A percentile compares a stretch with the other conserved stretches of the same genome.
phyloP scores from a whole-genome alignment of 176 grass and related monocot species.

The Urochloa ruziziensis region DNA sequence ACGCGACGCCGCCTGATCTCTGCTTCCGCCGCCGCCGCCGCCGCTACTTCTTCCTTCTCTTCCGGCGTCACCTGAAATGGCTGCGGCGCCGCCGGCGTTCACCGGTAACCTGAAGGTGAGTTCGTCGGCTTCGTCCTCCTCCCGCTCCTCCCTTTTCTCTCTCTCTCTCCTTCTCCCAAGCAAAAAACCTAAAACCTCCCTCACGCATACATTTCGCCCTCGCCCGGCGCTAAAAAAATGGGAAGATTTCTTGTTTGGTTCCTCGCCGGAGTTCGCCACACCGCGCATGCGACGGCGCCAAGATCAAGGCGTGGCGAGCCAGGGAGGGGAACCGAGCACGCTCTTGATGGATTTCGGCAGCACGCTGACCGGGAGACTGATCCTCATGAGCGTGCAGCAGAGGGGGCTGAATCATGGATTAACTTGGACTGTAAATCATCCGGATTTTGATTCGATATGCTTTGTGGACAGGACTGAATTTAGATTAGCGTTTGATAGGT shows the following conservation, averaged over 20 bases:
- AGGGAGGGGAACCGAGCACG: too few species aligned
- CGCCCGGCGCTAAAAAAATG: background rate
- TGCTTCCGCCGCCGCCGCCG: background rate
- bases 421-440: background rate
- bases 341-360: too few species aligned
- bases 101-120: constrained; percentile 62
- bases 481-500: background rate
- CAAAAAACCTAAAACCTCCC: background rate
- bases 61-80: constrained; percentile 30
- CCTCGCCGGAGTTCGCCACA: too few species aligned
- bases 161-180: background rate
- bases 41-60: background rate
- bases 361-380: background rate
- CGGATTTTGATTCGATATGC: background rate
- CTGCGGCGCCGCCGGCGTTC: constrained; percentile 47
- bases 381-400: background rate
- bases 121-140: background rate
- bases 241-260: too few species aligned
- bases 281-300: too few species aligned
- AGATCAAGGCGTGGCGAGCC: too few species aligned
- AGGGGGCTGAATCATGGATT: background rate
- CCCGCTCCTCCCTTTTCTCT: too few species aligned
- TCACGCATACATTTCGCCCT: background rate
- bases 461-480: background rate
- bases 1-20: background rate